Evolutionary conservation across 148 eudicot genomes (phyloP).

Genomic region (Rhododendron griersonianum): DNA sequence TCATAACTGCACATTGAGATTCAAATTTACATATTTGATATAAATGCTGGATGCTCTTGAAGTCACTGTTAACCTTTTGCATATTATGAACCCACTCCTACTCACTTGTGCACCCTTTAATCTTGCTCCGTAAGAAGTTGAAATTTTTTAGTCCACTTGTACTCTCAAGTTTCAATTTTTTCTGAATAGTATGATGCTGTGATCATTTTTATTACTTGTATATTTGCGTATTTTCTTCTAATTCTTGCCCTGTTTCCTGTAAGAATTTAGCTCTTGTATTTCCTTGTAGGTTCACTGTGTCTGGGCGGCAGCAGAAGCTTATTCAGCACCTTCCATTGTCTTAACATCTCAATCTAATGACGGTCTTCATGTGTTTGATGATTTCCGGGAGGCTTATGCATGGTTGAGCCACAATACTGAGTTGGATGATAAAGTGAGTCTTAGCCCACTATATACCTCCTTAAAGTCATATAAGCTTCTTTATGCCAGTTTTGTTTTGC

Average conservation of each 20-base stretch:
- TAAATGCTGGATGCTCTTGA: slow-evolving; percentile 3
- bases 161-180: background rate
- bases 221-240: background rate
- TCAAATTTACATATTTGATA: background rate
- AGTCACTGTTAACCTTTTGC: background rate
- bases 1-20: background rate
- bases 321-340: slow-evolving; percentile 97
- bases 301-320: slow-evolving; percentile 99
- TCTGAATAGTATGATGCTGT: background rate
- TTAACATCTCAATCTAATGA: slow-evolving; percentile 76
- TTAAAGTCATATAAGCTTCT: background rate
- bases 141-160: background rate
- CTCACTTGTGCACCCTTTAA: background rate
- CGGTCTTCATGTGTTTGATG: slow-evolving; percentile 98
- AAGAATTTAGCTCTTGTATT: background rate
- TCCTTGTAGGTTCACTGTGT: slow-evolving; percentile 85
- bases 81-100: background rate
- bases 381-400: slow-evolving; percentile 96
- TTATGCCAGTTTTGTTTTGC: background rate
- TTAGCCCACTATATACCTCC: slow-evolving; percentile 3
- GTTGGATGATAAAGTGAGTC: slow-evolving; percentile 90
- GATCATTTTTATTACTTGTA: background rate
- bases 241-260: background rate
- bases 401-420: slow-evolving; percentile 98
- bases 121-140: background rate